phyloP scores from a whole-genome alignment of 768 basidiomycete species.

The Termitomyces sp. region DNA sequence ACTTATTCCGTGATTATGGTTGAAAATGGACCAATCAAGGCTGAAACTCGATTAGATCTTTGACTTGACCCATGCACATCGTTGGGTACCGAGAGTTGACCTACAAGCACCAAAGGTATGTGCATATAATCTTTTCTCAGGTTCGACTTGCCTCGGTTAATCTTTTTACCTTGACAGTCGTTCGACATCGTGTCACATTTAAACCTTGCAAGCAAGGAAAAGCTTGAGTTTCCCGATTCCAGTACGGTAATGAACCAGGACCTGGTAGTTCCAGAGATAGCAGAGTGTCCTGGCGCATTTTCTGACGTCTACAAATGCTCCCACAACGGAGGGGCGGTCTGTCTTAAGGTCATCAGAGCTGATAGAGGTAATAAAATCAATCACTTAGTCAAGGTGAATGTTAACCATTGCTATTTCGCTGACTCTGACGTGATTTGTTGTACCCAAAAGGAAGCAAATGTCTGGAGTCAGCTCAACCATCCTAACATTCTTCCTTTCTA shows the following conservation, averaged over 20 bases:
- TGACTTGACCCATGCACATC: background rate
- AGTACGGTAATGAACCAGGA: background rate
- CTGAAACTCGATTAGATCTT: background rate
- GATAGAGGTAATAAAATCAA: background rate
- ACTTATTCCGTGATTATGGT: background rate
- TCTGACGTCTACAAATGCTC: background rate
- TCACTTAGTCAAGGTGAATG: too few relatives aligned
- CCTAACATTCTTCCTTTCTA: slow-evolving; percentile 12
- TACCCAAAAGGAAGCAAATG: background rate
- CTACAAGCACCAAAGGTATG: background rate
- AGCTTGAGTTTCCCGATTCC: background rate
- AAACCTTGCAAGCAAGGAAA: background rate
- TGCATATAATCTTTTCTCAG: background rate
- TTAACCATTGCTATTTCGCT: too few relatives aligned
- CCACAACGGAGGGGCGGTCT: background rate
- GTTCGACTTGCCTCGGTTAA: background rate
- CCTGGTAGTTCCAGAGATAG: background rate
- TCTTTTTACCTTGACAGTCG: background rate
- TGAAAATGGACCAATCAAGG: background rate
- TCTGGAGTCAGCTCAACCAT: background rate
- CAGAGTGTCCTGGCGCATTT: background rate
- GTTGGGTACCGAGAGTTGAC: background rate
- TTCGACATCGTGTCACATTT: background rate
- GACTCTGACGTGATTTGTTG: too few relatives aligned
- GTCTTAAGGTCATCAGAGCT: background rate